phyloP scores from a whole-genome alignment of 2,329 filamentous ascomycete species.

The Cladosporium austrohemisphaericum region DNA sequence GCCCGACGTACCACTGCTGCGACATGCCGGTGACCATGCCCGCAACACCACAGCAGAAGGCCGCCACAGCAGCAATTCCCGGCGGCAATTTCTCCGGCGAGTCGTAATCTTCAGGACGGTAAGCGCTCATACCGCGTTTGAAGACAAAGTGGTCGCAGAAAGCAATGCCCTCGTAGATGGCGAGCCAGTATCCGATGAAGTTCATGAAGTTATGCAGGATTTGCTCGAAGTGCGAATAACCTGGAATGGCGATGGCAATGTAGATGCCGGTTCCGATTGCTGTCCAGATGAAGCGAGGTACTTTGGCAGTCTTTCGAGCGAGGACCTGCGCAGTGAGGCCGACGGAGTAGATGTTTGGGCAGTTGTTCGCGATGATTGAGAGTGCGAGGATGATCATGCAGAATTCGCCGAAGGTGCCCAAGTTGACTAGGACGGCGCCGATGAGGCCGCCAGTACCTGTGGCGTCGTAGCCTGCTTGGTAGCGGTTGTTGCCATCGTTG shows the following conservation, averaged over 20 bases:
- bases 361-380: constrained; percentile 45
- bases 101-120: constrained; percentile 58
- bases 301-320: constrained; percentile 53
- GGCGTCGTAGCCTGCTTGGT: constrained; percentile 51
- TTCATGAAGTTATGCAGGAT: constrained; percentile 68
- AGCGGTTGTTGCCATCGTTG: constrained; percentile 54
- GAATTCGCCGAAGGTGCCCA: constrained; percentile 69
- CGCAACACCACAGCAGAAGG: constrained; percentile 61
- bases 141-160: constrained; percentile 67
- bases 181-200: constrained; percentile 63
- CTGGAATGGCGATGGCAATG: constrained; percentile 66
- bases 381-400: constrained; percentile 50
- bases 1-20: constrained; percentile 65
- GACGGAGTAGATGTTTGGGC: constrained; percentile 58
- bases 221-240: constrained; percentile 61
- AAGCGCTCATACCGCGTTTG: constrained; percentile 58
- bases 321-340: constrained; percentile 65
- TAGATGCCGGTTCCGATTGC: constrained; percentile 59
- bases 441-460: constrained; percentile 65
- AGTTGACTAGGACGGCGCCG: constrained; percentile 58
- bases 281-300: constrained; percentile 68
- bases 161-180: constrained; percentile 66
- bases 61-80: constrained; percentile 59
- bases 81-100: constrained; percentile 56
- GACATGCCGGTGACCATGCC: constrained; percentile 69